Percentiles rank a stretch among this genome's conserved stretches.
Conservation (phyloP, 768 basidiomycete species). For the Glaciozyma martinii region DNA sequence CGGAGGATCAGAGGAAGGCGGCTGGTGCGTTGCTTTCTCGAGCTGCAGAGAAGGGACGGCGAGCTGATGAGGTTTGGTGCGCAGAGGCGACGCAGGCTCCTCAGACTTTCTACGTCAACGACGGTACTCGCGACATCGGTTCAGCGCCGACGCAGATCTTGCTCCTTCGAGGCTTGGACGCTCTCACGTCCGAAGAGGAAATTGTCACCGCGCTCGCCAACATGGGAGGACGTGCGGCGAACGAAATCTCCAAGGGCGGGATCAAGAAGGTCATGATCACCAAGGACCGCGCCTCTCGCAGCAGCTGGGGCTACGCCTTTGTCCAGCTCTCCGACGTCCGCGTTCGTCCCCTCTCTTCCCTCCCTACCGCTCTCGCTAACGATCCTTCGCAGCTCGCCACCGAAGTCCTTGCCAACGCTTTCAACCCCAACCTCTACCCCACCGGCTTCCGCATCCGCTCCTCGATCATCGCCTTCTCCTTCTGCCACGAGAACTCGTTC, state of each 20-base stretch:
- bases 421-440: conserved; percentile 79
- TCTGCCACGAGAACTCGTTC: conserved; percentile 53
- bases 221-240: conserved; percentile 55
- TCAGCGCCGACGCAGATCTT: conserved; percentile 69
- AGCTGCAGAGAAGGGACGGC: neutral
- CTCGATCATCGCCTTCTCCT: conserved; percentile 79
- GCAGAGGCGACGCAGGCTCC: conserved; percentile 52
- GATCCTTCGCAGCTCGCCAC: conserved; percentile 58
- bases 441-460: conserved; percentile 89
- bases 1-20: conserved; percentile 18
- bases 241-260: conserved; percentile 46
- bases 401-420: conserved; percentile 67
- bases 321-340: conserved; percentile 79
- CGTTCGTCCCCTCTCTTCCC: conserved; percentile 46
- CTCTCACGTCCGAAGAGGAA: conserved; percentile 75
- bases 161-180: conserved; percentile 82
- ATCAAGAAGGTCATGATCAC: conserved; percentile 81
- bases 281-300: conserved; percentile 76
- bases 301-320: conserved; percentile 88
- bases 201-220: conserved; percentile 73
- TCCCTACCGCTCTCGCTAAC: neutral
- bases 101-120: conserved; percentile 56
- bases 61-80: neutral
- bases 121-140: conserved; percentile 93
- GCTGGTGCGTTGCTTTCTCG: conserved; percentile 1